Base-by-base conservation (phyloP, 2,329 filamentous ascomycete genomes). In the Penicillium psychrosexuale region DNA sequence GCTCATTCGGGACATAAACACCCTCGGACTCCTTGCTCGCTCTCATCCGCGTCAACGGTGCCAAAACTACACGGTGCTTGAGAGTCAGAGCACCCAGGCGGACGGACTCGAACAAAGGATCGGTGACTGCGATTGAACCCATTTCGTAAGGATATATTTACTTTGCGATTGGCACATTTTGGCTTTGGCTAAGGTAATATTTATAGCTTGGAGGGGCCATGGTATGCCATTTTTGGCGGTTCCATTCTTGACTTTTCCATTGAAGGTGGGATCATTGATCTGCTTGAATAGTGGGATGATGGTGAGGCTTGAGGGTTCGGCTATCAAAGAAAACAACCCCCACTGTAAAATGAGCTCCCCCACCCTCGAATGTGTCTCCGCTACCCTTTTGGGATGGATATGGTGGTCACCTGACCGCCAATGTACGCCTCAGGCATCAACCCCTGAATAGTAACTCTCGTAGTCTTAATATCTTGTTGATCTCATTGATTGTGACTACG, bases 21-120 rank as follows among this genome's bases (percentile, higher is more conserved):
- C 69, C 68, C 7, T 69, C 63, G 2, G 63, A 63, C 48, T 69
- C 67, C 28, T 63, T 65, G 0, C 59, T 61, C 2, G 61, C 55
- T 37, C 67, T 64, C 66, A 68, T 67, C 1, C 67, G 67, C 6
- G 67, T 69, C 43, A 52, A 60, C 7, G 66, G 66, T 8, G 65
- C 66, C 34, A 64, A 61, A 22, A 70, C 48, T 9, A 70, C 56
- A 4, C 68, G 64, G 34, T 70, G 67, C 9, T 63, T 54, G 2
- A 70, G 55, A 7, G 57, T 45, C 0, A 69, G 38, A 15, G 64
- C 57, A 1, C 67, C 68, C 8, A 70, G 39, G 7, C 56, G 58
- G 4, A 77, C 64, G 30, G 77, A 75, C 47, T 73, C 75, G 39
- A 69, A 69, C 24, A 69, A 61, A 27, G 59, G 49, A n/a, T 60